Percentiles rank a stretch among this genome's conserved stretches.
phyloP scores from a whole-genome alignment of 2,329 filamentous ascomycete genomes.

The Monosporascus ibericus region DNA sequence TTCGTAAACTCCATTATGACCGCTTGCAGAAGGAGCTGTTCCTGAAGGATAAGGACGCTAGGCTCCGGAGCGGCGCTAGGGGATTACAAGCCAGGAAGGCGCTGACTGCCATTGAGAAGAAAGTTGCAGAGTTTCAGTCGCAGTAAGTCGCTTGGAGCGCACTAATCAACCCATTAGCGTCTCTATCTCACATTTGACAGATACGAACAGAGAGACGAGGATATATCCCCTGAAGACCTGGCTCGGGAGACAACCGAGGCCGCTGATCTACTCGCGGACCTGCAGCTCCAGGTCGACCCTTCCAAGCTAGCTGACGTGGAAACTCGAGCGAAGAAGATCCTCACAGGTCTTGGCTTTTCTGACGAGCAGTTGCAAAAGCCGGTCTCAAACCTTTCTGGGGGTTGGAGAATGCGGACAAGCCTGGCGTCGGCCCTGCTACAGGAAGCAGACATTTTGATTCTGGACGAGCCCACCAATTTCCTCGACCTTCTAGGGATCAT shows the following conservation, averaged over 20 bases:
- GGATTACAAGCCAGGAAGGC: constrained; percentile 73
- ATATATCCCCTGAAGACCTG: constrained; percentile 50
- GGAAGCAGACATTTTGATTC: constrained; percentile 68
- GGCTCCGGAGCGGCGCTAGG: constrained; percentile 66
- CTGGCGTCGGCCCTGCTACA: constrained; percentile 64
- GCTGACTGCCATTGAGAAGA: constrained; percentile 62
- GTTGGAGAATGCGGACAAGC: constrained; percentile 66
- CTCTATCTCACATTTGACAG: constrained; percentile 20
- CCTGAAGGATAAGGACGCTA: constrained; percentile 66
- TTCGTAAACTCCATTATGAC: constrained; percentile 57
- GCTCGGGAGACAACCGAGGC: constrained; percentile 64
- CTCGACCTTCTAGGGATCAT: constrained; percentile 77
- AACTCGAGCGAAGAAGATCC: constrained; percentile 57
- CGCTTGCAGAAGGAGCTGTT: constrained; percentile 59
- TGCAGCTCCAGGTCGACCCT: constrained; percentile 63
- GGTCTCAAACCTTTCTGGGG: constrained; percentile 65
- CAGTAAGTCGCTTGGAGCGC: constrained; percentile 32
- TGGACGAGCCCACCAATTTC: constrained; percentile 86
- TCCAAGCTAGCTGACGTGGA: constrained; percentile 60
- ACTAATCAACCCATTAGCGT: not conserved
- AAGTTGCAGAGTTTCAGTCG: constrained; percentile 50
- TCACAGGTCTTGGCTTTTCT: constrained; percentile 67
- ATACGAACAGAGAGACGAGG: constrained; percentile 44
- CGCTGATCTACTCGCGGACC: constrained; percentile 60
- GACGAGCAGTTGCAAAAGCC: constrained; percentile 53